A percentile compares a stretch with the other conserved stretches of the same genome.
Conservation (phyloP, 2,329 filamentous ascomycete genomes). For the Penicillium sp. region DNA sequence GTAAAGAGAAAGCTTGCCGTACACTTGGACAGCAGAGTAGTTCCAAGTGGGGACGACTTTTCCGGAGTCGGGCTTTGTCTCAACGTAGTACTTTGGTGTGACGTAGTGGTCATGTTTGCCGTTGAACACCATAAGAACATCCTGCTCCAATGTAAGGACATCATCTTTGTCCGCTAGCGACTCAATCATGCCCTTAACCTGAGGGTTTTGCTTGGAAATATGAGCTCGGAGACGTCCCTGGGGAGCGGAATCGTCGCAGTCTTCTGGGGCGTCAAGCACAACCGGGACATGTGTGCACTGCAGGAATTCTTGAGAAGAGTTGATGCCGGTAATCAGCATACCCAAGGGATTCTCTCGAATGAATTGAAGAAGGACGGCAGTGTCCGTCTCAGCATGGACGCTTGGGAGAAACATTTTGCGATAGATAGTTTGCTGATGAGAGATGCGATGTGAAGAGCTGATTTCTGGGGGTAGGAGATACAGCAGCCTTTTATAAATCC, state of each 20-base stretch:
- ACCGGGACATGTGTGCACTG: slow-evolving; percentile 17
- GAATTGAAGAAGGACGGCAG: slow-evolving; percentile 14
- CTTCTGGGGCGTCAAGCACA: slow-evolving; percentile 13
- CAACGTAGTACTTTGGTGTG: slow-evolving; percentile 64
- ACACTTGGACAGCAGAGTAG: slow-evolving; percentile 65
- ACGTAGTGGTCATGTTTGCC: slow-evolving; percentile 63
- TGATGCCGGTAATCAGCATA: slow-evolving; percentile 15
- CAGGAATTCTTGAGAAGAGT: slow-evolving; percentile 17
- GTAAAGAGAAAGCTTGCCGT: slow-evolving; percentile 59
- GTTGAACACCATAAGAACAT: slow-evolving; percentile 66
- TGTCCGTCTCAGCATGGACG: slow-evolving; percentile 16
- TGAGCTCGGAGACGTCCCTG: slow-evolving; percentile 58
- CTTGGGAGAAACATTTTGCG: slow-evolving; percentile 16
- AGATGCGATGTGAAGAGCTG: too few relatives aligned
- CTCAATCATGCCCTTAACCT: slow-evolving; percentile 63
- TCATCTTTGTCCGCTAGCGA: slow-evolving; percentile 27
- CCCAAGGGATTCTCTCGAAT: slow-evolving; percentile 16
- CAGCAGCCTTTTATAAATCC: too few relatives aligned
- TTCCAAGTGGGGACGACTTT: slow-evolving; percentile 73
- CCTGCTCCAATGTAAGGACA: slow-evolving; percentile 43
- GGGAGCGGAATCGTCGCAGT: slow-evolving; percentile 7
- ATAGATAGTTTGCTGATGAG: background rate
- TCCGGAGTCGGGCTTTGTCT: slow-evolving; percentile 63
- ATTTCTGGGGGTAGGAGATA: too few relatives aligned
- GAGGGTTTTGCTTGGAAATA: slow-evolving; percentile 64